phyloP scores from a whole-genome alignment of 1,139 yeast genomes.

The Protomyces macrosporus region DNA sequence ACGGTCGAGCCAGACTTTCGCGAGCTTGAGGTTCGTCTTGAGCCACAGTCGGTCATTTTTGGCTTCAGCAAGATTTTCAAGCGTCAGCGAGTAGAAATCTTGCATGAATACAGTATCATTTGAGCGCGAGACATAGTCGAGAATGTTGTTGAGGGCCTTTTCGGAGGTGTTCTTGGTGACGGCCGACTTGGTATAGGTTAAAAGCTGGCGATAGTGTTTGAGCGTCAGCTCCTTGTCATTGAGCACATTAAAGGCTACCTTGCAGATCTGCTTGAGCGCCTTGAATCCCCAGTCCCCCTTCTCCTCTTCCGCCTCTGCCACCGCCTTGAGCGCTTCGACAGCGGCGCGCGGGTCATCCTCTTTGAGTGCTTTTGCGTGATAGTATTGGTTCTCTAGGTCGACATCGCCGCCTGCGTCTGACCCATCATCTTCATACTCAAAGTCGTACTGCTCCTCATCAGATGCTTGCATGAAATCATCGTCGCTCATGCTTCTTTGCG shows the following conservation, averaged over 20 bases:
- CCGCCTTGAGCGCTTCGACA: constrained; percentile 43
- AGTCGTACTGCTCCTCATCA: constrained; percentile 46
- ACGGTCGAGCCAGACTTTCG: constrained; percentile 46
- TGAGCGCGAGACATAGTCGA: constrained; percentile 44
- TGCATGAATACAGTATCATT: constrained; percentile 36
- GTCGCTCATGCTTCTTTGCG: constrained; percentile 3
- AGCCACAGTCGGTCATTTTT: constrained; percentile 54
- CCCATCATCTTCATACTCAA: constrained; percentile 60
- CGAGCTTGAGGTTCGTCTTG: constrained; percentile 51
- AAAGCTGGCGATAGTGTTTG: constrained; percentile 37
- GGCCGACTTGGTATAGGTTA: constrained; percentile 37
- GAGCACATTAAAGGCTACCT: constrained; percentile 45
- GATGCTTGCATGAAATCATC: constrained; percentile 26
- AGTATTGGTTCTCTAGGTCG: constrained; percentile 51
- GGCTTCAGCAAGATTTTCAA: constrained; percentile 35
- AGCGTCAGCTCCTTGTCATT: constrained; percentile 40
- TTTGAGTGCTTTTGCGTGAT: constrained; percentile 57
- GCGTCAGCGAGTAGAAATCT: constrained; percentile 36
- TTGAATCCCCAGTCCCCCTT: constrained; percentile 48
- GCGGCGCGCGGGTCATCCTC: constrained; percentile 56
- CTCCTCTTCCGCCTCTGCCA: constrained; percentile 36
- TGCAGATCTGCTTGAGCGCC: constrained; percentile 60
- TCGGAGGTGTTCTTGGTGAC: constrained; percentile 51
- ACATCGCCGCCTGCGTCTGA: constrained; percentile 38
- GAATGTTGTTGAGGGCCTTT: constrained; percentile 55